Evolutionary conservation across 2,329 filamentous ascomycete genomes (phyloP), one percentile per base, ranked within the genome.

Genomic region (Trichoderma koningiopsis): DNA sequence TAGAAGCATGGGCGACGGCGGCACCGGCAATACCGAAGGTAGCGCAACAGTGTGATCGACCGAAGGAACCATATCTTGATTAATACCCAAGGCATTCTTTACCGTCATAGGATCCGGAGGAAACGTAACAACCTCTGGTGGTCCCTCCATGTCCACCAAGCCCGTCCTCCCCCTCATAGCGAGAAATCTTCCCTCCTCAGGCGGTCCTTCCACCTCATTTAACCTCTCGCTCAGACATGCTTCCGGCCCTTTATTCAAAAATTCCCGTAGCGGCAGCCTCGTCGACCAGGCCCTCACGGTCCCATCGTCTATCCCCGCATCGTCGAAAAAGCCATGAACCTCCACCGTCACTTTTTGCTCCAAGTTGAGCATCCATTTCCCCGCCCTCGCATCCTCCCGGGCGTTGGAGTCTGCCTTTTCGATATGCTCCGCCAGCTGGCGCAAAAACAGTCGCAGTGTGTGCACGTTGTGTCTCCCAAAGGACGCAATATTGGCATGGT

Each of bases 241-340:
- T 8, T 88, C 84, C 0, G 87, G 87, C 0, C 88, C 88, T 29
- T 85, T 85, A 4, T 78, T 76, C 1, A 90, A 73, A 58, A 89
- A 90, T 1, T 88, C 83, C 68, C 81, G 74, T 31, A 88, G 77
- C n/a, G 84, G 78, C 68, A 86, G 71, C 71, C 84, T 81, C 24
- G 83, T 83, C 55, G 86, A 81, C 80, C 87, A 86, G 0, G 87
- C 78, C 3, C 86, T 79, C 4, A 86, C 80, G 0, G 80, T 81
- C 0, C 69, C 69, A 47, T 70, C 69, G n/a, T 47, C 59, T 19
- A 57, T 31, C 49, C 62, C 47, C 2, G 62, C 65, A 31, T 62
- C 68, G 58, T 88, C 86, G 68, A 89, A 90, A 73, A 90, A 90
- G 0, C 87, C 88, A 58, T 82, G 80, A 0, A 82, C 78, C 72